Evolutionary conservation across 768 basidiomycete genomes (phyloP).

Genomic region (Suillus ampliporus): DNA sequence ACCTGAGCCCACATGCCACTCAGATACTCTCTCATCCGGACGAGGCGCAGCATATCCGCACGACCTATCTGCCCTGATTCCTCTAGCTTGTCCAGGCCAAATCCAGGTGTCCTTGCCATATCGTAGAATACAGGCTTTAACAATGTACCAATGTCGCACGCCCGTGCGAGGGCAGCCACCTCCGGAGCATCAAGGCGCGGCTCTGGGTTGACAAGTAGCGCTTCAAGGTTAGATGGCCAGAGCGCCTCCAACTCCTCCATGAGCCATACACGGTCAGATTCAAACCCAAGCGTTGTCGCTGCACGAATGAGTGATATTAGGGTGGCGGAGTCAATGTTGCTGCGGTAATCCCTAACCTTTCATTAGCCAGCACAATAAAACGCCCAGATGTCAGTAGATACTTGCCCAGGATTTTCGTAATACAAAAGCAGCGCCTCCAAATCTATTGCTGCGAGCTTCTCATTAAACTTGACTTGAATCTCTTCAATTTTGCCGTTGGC

Average conservation of each 20-base stretch:
- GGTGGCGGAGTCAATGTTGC: slow-evolving; percentile 32
- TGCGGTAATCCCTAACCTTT: slow-evolving; percentile 28
- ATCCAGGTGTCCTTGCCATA: slow-evolving; percentile 31
- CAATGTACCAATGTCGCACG: slow-evolving; percentile 31
- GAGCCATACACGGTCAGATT: slow-evolving; percentile 33
- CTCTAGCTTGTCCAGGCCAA: slow-evolving; percentile 15
- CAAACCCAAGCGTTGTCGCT: slow-evolving; percentile 40
- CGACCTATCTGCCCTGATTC: neutral
- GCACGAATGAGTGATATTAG: slow-evolving; percentile 43
- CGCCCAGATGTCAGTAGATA: neutral
- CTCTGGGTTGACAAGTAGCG: slow-evolving; percentile 9
- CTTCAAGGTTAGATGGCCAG: slow-evolving; percentile 33
- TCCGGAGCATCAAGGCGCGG: slow-evolving; percentile 30
- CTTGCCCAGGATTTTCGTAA: slow-evolving; percentile 12
- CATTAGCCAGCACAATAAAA: neutral
- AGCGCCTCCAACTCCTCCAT: slow-evolving; percentile 32
- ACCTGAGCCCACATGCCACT: slow-evolving; percentile 24
- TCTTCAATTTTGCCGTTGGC: neutral
- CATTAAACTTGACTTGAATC: neutral
- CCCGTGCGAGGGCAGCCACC: slow-evolving; percentile 38
- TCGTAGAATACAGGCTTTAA: slow-evolving; percentile 47
- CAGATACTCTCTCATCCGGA: slow-evolving; percentile 27
- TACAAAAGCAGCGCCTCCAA: neutral
- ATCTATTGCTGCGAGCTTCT: slow-evolving; percentile 1
- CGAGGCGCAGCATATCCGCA: slow-evolving; percentile 13